Conservation (phyloP, 169 alveolate species). For the Plasmodium blacklocki region DNA sequence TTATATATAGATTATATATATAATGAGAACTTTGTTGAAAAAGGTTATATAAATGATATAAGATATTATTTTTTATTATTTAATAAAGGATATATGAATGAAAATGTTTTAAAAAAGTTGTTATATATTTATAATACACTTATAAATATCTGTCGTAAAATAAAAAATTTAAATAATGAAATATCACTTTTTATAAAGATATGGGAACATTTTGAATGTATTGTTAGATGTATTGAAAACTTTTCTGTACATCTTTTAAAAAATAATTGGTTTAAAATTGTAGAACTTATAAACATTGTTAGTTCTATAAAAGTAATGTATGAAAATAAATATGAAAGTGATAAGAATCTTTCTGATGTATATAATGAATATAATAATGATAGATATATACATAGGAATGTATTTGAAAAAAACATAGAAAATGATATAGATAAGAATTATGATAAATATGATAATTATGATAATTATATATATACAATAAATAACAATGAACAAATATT, state of each 20-base stretch:
- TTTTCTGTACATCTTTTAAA: constrained; percentile 78
- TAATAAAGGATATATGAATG: constrained; percentile 29
- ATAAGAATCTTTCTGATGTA: not conserved
- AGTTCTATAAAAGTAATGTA: constrained; percentile 12
- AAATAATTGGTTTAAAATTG: constrained; percentile 76
- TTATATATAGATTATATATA: constrained; percentile 45
- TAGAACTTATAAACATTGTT: constrained; percentile 17
- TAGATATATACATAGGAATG: not conserved
- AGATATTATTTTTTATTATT: constrained; percentile 21
- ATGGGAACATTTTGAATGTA: constrained; percentile 65
- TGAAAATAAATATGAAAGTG: not conserved
- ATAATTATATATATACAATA: not conserved
- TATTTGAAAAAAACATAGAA: not conserved
- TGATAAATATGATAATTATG: no score
- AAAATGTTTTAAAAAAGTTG: constrained; percentile 14
- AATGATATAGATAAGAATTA: not conserved
- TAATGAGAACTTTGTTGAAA: constrained; percentile 14
- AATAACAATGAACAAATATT: not conserved
- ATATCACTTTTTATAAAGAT: not conserved
- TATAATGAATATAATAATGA: not conserved
- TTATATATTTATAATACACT: constrained; percentile 18
- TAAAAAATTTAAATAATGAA: not conserved
- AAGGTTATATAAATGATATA: constrained; percentile 9
- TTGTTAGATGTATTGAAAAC: constrained; percentile 74
- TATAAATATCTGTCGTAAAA: not conserved